Evolutionary conservation across 306 rosid species (phyloP), one percentile per base, ranked within the genome.

Genomic region (Ochetophila trinervis): DNA sequence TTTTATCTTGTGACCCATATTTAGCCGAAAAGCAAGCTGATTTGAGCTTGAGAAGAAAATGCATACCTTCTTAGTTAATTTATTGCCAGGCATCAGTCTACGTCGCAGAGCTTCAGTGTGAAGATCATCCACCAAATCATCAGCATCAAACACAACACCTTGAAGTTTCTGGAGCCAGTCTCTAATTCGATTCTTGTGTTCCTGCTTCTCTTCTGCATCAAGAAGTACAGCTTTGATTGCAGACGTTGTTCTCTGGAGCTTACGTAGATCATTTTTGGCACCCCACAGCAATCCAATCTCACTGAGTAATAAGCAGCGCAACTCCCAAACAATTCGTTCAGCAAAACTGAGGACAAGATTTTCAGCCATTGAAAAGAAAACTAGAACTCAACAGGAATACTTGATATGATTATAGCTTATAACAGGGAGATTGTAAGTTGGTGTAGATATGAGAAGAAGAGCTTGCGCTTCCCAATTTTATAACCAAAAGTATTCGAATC

Each of bases 161-260:
- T 56, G 18, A 23, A 56, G 60, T 34, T 56, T 56, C 34, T 13
- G n/a, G 16, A 56, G 60, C 60, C 34, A 22, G n/a, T 20, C 5
- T 27, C 60, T 24, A n/a, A 56, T 17, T 23, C 27, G 36, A 15
- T 22, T 5, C 10, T 56, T 56, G 60, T 47, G 13, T 3, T 4
- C 36, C 60, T 56, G 36, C 36, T 56, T 56, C 7, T 56, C 60
- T 36, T 56, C 60, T 21, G 60, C 36, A 22, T 55, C 60, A 55
- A 55, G 34, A 23, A 55, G 60, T 55, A 55, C 60, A 56, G 16
- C 16, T 13, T 22, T 23, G 37, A 56, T 23, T 23, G 14, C 16
- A 15, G 8, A 56, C 8, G 23, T 27, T 23, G 60, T 13, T 2
- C 23, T 23, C 6, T 51, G 8, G 9, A 18, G 56, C 20, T 4